Conservation (phyloP, 2,329 filamentous ascomycete species). For the Penicillium sp. region DNA sequence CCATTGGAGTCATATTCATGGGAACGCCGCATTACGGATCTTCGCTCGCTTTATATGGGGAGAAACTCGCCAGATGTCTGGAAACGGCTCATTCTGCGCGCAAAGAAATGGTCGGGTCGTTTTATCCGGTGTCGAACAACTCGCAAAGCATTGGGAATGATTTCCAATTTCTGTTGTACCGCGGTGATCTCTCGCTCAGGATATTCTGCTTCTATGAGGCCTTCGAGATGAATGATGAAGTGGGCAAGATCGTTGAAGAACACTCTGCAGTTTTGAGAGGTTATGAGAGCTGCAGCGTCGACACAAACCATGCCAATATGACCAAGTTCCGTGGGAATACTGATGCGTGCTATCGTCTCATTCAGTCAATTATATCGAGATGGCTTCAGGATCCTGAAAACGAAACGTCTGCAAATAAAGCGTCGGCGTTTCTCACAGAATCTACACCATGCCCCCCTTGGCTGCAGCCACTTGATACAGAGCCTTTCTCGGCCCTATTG, state of each 20-base stretch:
- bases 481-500: neutral
- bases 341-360: constrained; percentile 5
- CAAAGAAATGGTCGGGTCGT: neutral
- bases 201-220: constrained; percentile 16
- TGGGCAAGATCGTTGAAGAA: constrained; percentile 15
- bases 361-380: neutral
- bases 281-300: constrained; percentile 3
- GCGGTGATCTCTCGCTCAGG: constrained; percentile 3
- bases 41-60: constrained; percentile 2
- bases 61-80: constrained; percentile 6
- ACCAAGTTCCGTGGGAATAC: neutral
- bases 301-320: constrained; percentile 12
- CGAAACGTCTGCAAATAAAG: neutral
- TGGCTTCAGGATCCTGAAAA: neutral
- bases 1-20: constrained; percentile 38
- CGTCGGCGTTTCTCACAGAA: neutral
- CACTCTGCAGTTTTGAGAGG: constrained; percentile 9
- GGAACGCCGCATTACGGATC: constrained; percentile 42
- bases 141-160: constrained; percentile 3
- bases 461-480: neutral
- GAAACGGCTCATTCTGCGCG: neutral
- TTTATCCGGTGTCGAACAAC: neutral
- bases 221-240: constrained; percentile 1
- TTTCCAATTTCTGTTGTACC: constrained; percentile 9
- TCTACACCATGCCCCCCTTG: neutral